phyloP scores from a whole-genome alignment of 768 basidiomycete genomes.

The Tricholoma furcatifolium region DNA sequence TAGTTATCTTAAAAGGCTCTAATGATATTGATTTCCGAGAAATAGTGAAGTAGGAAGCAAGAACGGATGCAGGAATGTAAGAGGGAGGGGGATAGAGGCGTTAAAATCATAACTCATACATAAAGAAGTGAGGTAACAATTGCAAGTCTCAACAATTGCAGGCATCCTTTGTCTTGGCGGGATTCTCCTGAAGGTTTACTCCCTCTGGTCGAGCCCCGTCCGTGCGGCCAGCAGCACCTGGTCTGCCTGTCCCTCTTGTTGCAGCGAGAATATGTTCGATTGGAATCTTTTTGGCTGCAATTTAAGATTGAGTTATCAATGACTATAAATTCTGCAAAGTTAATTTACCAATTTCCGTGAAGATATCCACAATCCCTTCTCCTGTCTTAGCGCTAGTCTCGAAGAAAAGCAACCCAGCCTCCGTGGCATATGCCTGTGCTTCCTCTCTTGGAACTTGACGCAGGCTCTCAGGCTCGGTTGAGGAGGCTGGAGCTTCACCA shows the following conservation, averaged over 20 bases:
- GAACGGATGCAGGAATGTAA: slow-evolving; percentile 8
- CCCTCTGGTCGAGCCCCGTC: slow-evolving; percentile 53
- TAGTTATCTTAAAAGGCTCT: slow-evolving; percentile 1
- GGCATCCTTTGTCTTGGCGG: slow-evolving; percentile 66
- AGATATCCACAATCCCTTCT: slow-evolving; percentile 92
- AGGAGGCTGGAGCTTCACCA: slow-evolving; percentile 59
- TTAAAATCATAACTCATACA: slow-evolving; percentile 23
- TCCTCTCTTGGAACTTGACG: slow-evolving; percentile 93
- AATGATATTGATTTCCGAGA: not conserved
- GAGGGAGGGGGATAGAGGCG: slow-evolving; percentile 21
- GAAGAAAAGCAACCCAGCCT: slow-evolving; percentile 93
- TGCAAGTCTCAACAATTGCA: slow-evolving; percentile 78
- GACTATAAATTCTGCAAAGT: slow-evolving; percentile 5
- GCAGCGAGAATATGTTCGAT: slow-evolving; percentile 93
- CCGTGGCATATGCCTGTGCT: slow-evolving; percentile 94
- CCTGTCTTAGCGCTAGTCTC: slow-evolving; percentile 98
- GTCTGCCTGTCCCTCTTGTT: slow-evolving; percentile 67
- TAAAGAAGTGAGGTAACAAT: slow-evolving; percentile 14
- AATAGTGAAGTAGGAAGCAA: not conserved
- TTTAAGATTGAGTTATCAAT: not conserved
- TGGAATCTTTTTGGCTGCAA: slow-evolving; percentile 58
- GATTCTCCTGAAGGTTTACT: slow-evolving; percentile 71
- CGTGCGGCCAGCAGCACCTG: slow-evolving; percentile 54
- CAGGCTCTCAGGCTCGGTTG: slow-evolving; percentile 64
- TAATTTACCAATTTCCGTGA: slow-evolving; percentile 91